phyloP scores from a whole-genome alignment of 2,329 filamentous ascomycete genomes.

The Paecilomyces formosus region DNA sequence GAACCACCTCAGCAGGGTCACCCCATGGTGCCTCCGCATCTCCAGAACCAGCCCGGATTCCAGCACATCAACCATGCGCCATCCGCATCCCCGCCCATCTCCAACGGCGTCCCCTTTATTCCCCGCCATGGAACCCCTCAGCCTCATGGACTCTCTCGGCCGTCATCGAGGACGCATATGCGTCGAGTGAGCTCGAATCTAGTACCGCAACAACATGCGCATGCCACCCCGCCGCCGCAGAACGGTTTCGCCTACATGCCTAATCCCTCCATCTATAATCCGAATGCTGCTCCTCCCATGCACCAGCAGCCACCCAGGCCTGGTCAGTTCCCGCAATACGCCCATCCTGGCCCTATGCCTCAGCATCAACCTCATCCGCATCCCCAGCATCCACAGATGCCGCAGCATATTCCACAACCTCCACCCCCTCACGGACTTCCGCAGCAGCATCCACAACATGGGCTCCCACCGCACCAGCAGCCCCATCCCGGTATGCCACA shows the following conservation, averaged over 20 bases:
- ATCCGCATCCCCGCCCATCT: conserved; percentile 81
- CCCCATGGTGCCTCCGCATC: conserved; percentile 60
- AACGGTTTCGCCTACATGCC: conserved; percentile 79
- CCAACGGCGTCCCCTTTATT: conserved; percentile 65
- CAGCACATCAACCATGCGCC: conserved; percentile 78
- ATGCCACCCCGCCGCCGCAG: conserved; percentile 50
- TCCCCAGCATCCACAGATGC: conserved; percentile 23
- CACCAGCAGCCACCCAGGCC: conserved; percentile 40
- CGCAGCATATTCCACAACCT: conserved; percentile 33
- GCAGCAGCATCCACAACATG: conserved; percentile 16
- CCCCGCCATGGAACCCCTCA: conserved; percentile 75
- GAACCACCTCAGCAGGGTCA: conserved; percentile 44
- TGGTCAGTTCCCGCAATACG: conserved; percentile 32
- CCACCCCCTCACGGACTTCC: conserved; percentile 35
- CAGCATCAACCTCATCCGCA: conserved; percentile 27
- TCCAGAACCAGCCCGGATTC: conserved; percentile 61
- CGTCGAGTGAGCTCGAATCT: conserved; percentile 69
- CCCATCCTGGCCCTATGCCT: conserved; percentile 34
- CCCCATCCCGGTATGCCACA: conserved; percentile 18
- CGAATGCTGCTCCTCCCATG: conserved; percentile 43
- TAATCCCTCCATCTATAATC: conserved; percentile 78
- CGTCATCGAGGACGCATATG: conserved; percentile 71
- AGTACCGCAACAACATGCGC: conserved; percentile 54
- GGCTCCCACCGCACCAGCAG: conserved; percentile 33
- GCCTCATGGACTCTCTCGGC: conserved; percentile 65